Base-by-base conservation (phyloP, 352 stramenopile genomes). In the Paralagenidium karlingii region DNA sequence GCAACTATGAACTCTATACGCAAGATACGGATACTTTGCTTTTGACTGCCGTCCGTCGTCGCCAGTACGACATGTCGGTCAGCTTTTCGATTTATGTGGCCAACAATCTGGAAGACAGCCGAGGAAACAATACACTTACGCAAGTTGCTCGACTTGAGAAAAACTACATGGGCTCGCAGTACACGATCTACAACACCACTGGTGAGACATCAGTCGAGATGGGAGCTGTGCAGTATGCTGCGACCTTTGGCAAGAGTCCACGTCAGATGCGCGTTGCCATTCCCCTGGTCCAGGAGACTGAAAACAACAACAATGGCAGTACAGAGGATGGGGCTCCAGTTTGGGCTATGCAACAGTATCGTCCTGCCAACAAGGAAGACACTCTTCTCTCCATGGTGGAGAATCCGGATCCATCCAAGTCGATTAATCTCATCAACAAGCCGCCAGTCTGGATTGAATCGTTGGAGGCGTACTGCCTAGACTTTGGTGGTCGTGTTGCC, bases 131-230 rank as follows among this genome's bases (percentile, higher is more conserved):
- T 34, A 49, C 47, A 5, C 46, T 31, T n/a, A 51, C 48, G 37
- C 73, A 78, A 21, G 68, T 89, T 26, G 76, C 69, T 13, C 56
- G 76, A 20, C 53, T 89, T n/a, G 76, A 89, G 50, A 85, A 85
- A 55, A 89, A 89, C 52, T 89, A 86, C 57, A 85, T 89, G 68
- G 76, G 76, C 13, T 86, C 71, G 13, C 76, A 89, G 68, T 89
- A 89, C 67, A 86, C 73, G 3, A 82, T 89, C 60, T 78, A 68
- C 41, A 67, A 83, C 48, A 86, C 63, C 31, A 71, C 56, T 0
- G 58, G 65, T 8, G 64, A 84, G 34, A 36, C 49, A 31, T 55
- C 65, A 0, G 11, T 79, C 0, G 76, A 89, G 63, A 53, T 86
- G 8, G 76, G 76, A 21, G 76, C 76, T 1, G 76, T 89, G n/a